Evolutionary conservation across 441 rosid species (phyloP), one percentile per base, ranked within the genome.

Genomic region (Eruca vesicaria): DNA sequence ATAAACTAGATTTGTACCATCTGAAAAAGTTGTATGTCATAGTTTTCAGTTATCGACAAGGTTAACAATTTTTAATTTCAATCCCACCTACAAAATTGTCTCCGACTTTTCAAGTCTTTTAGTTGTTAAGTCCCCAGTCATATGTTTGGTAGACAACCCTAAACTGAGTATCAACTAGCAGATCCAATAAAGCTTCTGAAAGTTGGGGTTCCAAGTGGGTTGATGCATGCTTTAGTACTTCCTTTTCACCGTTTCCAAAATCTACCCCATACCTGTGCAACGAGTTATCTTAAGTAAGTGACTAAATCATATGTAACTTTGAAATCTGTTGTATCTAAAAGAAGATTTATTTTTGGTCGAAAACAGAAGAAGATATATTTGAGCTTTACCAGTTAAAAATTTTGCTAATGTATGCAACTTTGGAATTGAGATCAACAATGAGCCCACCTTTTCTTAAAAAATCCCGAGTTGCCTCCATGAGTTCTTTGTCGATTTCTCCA

Each of bases 401-500:
- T 81, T 85, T 86, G 77, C 79, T 90, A 68, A 78, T 84, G 53
- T 77, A 80, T 74, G 88, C 91, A 78, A 81, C 88, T 69, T 82
- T 87, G 66, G 77, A 80, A 18, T 80, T 79, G 20, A 80, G 66
- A 83, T 92, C 92, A 67, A 90, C 75, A n/a, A 66, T 60, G 71
- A 92, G 84, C 69, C 95, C 98, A 58, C 97, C 97, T 36, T 84
- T 78, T 72, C 88, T 83, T 74, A 94, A 71, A 86, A 92, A 90
- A 75, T 79, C 76, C 20, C 73, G 78, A 79, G 95, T 91, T 69
- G 94, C 86, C 31, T 85, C 94, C 87, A 83, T 80, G 83, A 92
- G 83, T 82, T 92, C 97, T 81, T 85, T 72, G 80, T 90, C 97
- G 43, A 94, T 84, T 75, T 90, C 84, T 67, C 79, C 86, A 14